Percentiles rank a stretch among this genome's conserved stretches.
phyloP scores from a whole-genome alignment of 805 yeast species.

The Brettanomyces sp. region DNA sequence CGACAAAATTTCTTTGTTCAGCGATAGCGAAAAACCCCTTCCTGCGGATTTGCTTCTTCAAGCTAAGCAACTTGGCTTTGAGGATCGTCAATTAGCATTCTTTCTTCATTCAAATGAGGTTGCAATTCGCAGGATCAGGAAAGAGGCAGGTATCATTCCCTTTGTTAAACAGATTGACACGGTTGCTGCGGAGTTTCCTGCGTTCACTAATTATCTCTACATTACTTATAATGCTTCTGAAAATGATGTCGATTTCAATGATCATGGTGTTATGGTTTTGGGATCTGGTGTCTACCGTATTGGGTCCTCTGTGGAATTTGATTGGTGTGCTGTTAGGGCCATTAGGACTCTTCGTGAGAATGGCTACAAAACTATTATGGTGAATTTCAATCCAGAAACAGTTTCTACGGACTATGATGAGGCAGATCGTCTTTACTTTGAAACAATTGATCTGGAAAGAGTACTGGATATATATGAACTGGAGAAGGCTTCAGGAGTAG shows the following conservation, averaged over 20 bases:
- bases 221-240: slow-evolving; percentile 89
- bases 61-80: slow-evolving; percentile 95
- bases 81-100: slow-evolving; percentile 91
- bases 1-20: slow-evolving; percentile 46
- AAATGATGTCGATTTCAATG: slow-evolving; percentile 81
- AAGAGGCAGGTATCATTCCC: slow-evolving; percentile 79
- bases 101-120: slow-evolving; percentile 85
- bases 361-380: slow-evolving; percentile 88
- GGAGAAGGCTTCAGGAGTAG: slow-evolving; percentile 84
- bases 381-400: slow-evolving; percentile 97
- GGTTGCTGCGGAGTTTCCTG: slow-evolving; percentile 98
- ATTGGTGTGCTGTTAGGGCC: slow-evolving; percentile 98
- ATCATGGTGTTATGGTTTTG: slow-evolving; percentile 88
- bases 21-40: slow-evolving; percentile 42
- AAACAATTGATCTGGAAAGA: slow-evolving; percentile 88
- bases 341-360: slow-evolving; percentile 85
- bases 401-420: slow-evolving; percentile 98
- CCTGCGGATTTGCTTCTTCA: slow-evolving; percentile 59
- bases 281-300: slow-evolving; percentile 99
- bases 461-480: slow-evolving; percentile 90
- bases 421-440: slow-evolving; percentile 93
- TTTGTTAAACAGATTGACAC: slow-evolving; percentile 96
- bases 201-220: slow-evolving; percentile 87
- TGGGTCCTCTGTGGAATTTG: slow-evolving; percentile 98
- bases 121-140: slow-evolving; percentile 81